phyloP scores from a whole-genome alignment of 768 basidiomycete genomes.

The Solioccasus polychromus region DNA sequence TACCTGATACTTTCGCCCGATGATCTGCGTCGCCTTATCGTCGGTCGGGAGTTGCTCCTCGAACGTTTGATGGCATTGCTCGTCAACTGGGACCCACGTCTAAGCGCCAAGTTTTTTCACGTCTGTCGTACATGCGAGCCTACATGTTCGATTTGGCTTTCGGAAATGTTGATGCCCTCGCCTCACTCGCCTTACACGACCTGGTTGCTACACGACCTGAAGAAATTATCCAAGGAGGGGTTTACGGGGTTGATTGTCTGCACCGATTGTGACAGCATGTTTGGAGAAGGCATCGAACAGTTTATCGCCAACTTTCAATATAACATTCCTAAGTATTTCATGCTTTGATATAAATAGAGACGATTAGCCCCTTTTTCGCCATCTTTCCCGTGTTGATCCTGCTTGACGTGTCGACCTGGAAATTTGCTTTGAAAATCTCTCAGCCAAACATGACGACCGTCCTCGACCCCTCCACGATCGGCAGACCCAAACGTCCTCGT shows the following conservation, averaged over 20 bases:
- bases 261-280: too few relatives aligned
- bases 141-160: constrained; percentile 5
- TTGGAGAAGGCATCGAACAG: background rate
- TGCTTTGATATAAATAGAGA: constrained; percentile 15
- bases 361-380: too few relatives aligned
- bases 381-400: background rate
- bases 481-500: constrained; percentile 49
- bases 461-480: constrained; percentile 63
- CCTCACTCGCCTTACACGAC: constrained; percentile 10
- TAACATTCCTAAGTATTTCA: constrained; percentile 14
- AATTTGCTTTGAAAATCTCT: background rate
- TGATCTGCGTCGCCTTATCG: constrained; percentile 31
- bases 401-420: background rate
- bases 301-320: constrained; percentile 6
- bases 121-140: constrained; percentile 5
- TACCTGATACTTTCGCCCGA: constrained; percentile 27
- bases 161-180: constrained; percentile 5
- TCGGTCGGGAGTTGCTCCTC: constrained; percentile 32
- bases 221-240: constrained; percentile 1
- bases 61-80: constrained; percentile 20
- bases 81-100: constrained; percentile 5
- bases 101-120: background rate
- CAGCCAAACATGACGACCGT: constrained; percentile 52
- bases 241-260: background rate
- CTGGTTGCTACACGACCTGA: constrained; percentile 26